Percentiles rank a stretch among this genome's conserved stretches.
Evolutionary conservation across 2,329 filamentous ascomycete genomes (phyloP).

Genomic region (Aspergillus candidus): DNA sequence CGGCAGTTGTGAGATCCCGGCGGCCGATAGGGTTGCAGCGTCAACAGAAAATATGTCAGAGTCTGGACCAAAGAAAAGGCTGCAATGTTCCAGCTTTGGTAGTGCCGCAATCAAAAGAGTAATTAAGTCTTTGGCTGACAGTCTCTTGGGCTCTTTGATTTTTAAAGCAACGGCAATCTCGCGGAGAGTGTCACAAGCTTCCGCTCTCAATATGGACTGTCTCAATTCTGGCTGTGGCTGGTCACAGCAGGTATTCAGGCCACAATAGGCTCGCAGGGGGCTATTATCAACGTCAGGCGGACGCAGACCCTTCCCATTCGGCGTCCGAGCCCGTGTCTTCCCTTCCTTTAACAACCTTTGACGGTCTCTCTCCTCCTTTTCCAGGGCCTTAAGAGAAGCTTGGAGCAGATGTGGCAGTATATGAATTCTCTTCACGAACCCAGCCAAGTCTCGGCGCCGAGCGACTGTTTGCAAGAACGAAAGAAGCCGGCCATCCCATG

Average conservation of each 20-base stretch:
- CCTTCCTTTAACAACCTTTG: too few relatives aligned
- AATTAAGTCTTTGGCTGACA: constrained; percentile 3
- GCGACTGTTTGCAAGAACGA: constrained; percentile 18
- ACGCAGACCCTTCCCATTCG: too few relatives aligned
- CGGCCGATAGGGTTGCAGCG: neutral
- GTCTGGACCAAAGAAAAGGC: constrained; percentile 1
- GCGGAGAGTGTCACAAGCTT: neutral
- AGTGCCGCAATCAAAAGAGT: constrained; percentile 4
- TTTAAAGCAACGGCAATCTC: neutral
- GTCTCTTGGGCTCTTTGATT: neutral
- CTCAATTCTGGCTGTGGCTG: neutral
- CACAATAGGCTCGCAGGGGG: too few relatives aligned
- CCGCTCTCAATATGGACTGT: neutral
- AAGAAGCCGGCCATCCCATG: constrained; percentile 15
- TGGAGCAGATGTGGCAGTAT: constrained; percentile 2
- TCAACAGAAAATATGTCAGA: neutral
- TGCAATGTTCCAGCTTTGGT: constrained; percentile 8
- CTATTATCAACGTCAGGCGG: too few relatives aligned
- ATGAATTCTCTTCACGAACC: constrained; percentile 5
- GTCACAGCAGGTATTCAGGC: too few relatives aligned
- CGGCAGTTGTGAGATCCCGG: neutral
- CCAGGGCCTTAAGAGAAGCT: too few relatives aligned
- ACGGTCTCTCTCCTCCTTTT: too few relatives aligned
- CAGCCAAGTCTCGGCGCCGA: constrained; percentile 13
- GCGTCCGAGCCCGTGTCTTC: too few relatives aligned